Base-by-base conservation (phyloP, 179 eudicot genomes). In the Heliamphora pulchella region DNA sequence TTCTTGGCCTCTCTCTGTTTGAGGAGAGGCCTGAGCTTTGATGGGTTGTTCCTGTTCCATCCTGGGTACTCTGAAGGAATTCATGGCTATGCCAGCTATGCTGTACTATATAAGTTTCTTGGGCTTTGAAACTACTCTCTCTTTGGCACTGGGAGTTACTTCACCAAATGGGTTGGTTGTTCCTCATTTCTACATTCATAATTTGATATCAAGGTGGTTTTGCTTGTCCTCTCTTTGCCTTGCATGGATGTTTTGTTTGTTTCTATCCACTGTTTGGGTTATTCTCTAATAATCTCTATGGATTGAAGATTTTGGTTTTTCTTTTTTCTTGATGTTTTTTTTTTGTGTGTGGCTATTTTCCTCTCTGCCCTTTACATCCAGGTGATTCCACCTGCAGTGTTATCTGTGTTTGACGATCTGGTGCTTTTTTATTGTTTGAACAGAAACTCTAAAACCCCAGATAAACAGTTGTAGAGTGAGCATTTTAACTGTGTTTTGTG, bases 71-170 rank as follows among this genome's bases (percentile, higher is more conserved):
- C 63, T 78, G 75, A 55, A 15, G 41, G 54, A 78, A 67, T 78
- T 78, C 80, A 78, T 78, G 66, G 80, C 80, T 68, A 68, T 67
- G 80, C 65, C 80, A 78, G 80, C 80, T 78, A 78, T 54, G 43
- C 48, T 41, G 80, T 78, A 78, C 80, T 17, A 9, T 58, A 53
- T 41, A 20, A 50, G 43, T 78, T 67, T 78, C 80, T 78, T 55
- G 80, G 73, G 80, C 54, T 53, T 78, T 78, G 75, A 18, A 43
- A 54, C 3, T 67, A 54, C 3, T 67, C 13, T 67, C 58, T 43
- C 64, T 53, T 54, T 43, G 75, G 54, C 50, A 41, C 64, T 15
- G 39, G 66, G 75, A 78, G 75, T 78, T 68, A 68, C 65, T 78
- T 54, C 75, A 67, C 9, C 75, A 67, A 68, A 53, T 1, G 41